Conservation (phyloP, 306 rosid genomes). For the Vigna angularis region DNA sequence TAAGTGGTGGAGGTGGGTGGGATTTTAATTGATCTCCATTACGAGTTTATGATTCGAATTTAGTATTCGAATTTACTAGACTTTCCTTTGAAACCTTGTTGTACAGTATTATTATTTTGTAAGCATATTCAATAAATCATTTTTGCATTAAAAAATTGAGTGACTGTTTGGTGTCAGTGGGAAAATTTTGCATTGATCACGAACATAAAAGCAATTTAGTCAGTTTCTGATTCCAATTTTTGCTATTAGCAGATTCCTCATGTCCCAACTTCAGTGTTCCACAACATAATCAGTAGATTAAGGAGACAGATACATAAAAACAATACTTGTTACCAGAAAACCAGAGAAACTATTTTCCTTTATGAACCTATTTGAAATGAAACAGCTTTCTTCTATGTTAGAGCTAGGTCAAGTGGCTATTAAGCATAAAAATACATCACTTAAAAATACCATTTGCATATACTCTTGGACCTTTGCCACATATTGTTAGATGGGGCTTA, state of each 20-base stretch:
- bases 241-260: neutral
- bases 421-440: neutral
- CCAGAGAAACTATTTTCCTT: neutral
- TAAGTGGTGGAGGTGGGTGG: too few relatives aligned
- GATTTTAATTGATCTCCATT: too few relatives aligned
- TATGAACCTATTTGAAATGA: neutral
- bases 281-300: neutral
- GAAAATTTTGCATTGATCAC: neutral
- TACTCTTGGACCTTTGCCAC: neutral
- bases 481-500: neutral
- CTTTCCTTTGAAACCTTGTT: too few relatives aligned
- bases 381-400: neutral
- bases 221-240: neutral
- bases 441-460: neutral
- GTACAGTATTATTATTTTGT: too few relatives aligned
- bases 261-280: neutral
- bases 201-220: neutral
- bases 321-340: neutral
- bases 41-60: too few relatives aligned
- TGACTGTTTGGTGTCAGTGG: constrained; percentile 23
- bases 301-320: neutral
- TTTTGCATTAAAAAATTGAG: neutral
- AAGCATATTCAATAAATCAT: too few relatives aligned
- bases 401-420: neutral
- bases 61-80: too few relatives aligned